Base-by-base conservation (phyloP, 2,329 filamentous ascomycete genomes). In the Aureobasidium pullulans region DNA sequence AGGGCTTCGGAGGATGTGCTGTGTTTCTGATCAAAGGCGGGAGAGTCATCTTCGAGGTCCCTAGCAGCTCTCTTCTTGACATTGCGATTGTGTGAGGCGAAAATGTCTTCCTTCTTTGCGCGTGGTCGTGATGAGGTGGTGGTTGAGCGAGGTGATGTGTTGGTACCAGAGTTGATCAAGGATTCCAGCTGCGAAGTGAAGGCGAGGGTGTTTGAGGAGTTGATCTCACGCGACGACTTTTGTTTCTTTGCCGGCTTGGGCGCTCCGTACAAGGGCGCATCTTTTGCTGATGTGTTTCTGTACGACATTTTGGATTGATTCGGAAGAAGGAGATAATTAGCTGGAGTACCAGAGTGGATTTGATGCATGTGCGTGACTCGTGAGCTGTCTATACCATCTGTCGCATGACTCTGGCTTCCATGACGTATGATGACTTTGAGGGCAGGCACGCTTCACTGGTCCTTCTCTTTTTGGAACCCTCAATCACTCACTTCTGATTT, bases 151-250 rank as follows among this genome's bases (percentile, higher is more conserved):
- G 69, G 50, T 47, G 72, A 70, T 74, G n/a, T 72, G 60, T 72
- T 62, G 60, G 77, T 67, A 23, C 75, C 64, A 28, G 80, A 72
- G 36, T 80, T 76, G 74, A 96, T 90, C 59, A 96, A 84, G 47
- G 86, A 89, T 66, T 88, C 87, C 63, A 97, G 84, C 64, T 94
- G 89, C 10, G 90, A 89, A n/a, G 88, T 85, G 76, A 99, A 97
- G 70, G 90, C 85, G 58, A 96, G 83, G 46, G 84, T 85, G 16
- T 84, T 87, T 16, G 91, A 83, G 16, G 84, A 84, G 19, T 81
- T 79, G 60, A 89, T 83, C 67, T 88, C 84, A 68, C 84, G 86
- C 69, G 82, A 82, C 66, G 76, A 73, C 54, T 70, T 70, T 11
- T 32, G 42, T 62, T 72, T 70, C 42, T 85, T 85, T 72, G 91